These are phyloP conservation scores for Tylopilus plumbeoviolaceoides DNA, from an alignment of 768 basidiomycete genomes.

Conservation along the genomic window DNA sequence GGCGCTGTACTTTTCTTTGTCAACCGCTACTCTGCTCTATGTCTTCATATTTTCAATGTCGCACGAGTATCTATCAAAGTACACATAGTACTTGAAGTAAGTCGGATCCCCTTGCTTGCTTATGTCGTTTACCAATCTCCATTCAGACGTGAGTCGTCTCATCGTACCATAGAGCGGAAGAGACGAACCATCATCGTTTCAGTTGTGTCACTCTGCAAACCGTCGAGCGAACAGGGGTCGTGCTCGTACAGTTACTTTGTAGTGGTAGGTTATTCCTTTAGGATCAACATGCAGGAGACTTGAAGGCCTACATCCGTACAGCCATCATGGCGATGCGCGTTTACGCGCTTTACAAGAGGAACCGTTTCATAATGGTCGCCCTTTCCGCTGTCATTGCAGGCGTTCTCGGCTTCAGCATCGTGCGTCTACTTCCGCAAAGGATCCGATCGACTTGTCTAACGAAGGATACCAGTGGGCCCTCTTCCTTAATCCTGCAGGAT, in stretches of 20 bases:
- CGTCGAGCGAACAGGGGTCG: neutral
- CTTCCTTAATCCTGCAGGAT: neutral
- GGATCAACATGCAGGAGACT: neutral
- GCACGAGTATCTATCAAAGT: slow-evolving; percentile 32
- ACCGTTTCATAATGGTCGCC: neutral
- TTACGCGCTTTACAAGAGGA: slow-evolving; percentile 17
- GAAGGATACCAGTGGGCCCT: slow-evolving; percentile 9
- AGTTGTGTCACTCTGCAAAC: slow-evolving; percentile 1
- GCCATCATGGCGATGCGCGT: slow-evolving; percentile 20
- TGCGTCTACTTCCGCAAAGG: neutral
- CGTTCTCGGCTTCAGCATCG: slow-evolving; percentile 1
- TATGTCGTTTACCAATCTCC: neutral
- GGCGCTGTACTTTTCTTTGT: slow-evolving; percentile 36
- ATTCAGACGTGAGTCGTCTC: slow-evolving; percentile 10
- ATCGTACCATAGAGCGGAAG: neutral
- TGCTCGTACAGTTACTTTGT: slow-evolving; percentile 9
- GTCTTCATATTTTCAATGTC: slow-evolving; percentile 37
- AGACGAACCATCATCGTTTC: neutral
- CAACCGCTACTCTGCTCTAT: slow-evolving; percentile 40
- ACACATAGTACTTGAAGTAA: neutral
- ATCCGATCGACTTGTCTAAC: neutral
- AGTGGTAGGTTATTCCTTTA: neutral
- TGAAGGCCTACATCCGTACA: neutral
- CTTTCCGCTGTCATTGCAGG: neutral
- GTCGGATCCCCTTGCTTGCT: neutral